Evolutionary conservation across 2,329 filamentous ascomycete species (phyloP).

Genomic region (Onygenales sp.): DNA sequence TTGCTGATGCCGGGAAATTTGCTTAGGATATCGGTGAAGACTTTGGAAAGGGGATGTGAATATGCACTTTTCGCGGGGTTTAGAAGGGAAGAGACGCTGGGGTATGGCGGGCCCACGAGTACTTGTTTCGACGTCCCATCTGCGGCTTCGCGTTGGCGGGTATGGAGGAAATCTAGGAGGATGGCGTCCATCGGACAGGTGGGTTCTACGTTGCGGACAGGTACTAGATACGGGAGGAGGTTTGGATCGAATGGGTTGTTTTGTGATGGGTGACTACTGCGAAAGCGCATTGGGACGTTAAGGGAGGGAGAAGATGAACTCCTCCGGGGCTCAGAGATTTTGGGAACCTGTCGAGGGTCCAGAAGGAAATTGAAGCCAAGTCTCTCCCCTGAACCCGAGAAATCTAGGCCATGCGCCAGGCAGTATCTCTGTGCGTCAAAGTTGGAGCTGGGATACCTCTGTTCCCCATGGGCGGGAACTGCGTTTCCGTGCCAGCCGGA

Average conservation of each 20-base stretch:
- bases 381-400: conserved; percentile 51
- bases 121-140: conserved; percentile 56
- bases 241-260: conserved; percentile 4
- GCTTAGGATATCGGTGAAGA: conserved; percentile 74
- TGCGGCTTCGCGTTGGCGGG: conserved; percentile 55
- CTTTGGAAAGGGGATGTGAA: conserved; percentile 69
- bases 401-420: conserved; percentile 46
- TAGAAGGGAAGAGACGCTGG: conserved; percentile 67
- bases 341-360: conserved; percentile 47
- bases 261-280: conserved; percentile 10
- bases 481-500: conserved; percentile 4
- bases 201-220: conserved; percentile 52
- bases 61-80: conserved; percentile 55
- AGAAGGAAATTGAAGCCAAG: conserved; percentile 67
- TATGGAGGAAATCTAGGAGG: conserved; percentile 68
- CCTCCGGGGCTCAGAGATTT: conserved; percentile 38
- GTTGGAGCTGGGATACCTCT: conserved; percentile 26
- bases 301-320: conserved; percentile 17
- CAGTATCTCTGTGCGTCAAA: conserved; percentile 35
- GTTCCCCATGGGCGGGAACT: conserved; percentile 6
- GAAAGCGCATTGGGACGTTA: conserved; percentile 14
- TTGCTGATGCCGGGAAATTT: conserved; percentile 72
- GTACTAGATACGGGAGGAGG: conserved; percentile 16
- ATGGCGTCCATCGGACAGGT: conserved; percentile 71
- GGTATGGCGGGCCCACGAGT: conserved; percentile 67